Conservation (phyloP, 129 eudicot genomes). For the Oenanthe sinensis region DNA sequence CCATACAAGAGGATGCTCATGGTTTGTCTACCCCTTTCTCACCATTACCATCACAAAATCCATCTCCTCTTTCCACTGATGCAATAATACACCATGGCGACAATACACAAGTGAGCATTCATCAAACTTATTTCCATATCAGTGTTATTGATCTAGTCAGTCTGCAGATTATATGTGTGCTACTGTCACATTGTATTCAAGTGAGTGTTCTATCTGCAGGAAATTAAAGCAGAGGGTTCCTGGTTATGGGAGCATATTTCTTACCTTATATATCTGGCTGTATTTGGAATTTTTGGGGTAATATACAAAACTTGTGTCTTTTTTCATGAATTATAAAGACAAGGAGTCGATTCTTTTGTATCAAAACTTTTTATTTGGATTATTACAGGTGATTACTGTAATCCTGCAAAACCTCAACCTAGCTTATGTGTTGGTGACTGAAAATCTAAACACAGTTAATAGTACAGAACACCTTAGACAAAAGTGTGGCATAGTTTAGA, state of each 20-base stretch:
- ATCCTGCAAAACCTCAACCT: neutral
- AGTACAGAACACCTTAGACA: neutral
- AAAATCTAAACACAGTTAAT: neutral
- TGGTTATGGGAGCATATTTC: constrained; percentile 43
- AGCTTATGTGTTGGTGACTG: neutral
- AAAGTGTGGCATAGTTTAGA: neutral
- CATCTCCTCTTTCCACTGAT: neutral
- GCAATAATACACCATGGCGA: constrained; percentile 18
- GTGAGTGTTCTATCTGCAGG: constrained; percentile 26
- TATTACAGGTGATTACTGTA: neutral
- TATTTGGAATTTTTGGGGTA: constrained; percentile 85
- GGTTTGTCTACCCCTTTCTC: neutral
- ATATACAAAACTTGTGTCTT: neutral
- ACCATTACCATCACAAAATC: neutral
- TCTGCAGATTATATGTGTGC: neutral
- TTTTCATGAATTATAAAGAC: neutral
- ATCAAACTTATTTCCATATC: neutral
- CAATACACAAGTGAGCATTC: constrained; percentile 30
- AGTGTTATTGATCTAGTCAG: neutral
- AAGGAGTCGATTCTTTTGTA: neutral
- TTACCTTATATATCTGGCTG: constrained; percentile 57
- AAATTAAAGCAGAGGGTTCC: constrained; percentile 29
- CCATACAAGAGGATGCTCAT: constrained; percentile 32
- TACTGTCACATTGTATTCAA: neutral
- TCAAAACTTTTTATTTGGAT: neutral